These are phyloP conservation scores for Apiospora arundinis DNA, from an alignment of 2,329 filamentous ascomycete species.

Conservation along the genomic window DNA sequence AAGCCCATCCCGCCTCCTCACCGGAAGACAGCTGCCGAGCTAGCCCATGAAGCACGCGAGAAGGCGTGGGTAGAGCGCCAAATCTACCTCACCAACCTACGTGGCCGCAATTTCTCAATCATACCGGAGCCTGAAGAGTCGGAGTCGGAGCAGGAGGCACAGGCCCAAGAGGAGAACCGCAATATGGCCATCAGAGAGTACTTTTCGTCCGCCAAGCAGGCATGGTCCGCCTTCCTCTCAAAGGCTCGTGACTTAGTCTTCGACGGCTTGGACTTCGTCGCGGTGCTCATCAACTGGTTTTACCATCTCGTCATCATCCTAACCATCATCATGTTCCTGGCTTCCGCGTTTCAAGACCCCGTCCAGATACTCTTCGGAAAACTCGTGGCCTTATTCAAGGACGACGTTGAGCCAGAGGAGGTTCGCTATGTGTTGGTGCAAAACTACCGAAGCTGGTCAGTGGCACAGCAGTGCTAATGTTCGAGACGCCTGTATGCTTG, in stretches of 20 bases:
- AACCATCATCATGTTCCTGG: background rate
- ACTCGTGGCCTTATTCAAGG: background rate
- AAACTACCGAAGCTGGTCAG: conserved; percentile 7
- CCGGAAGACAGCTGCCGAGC: background rate
- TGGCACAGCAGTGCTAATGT: background rate
- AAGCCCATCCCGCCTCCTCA: conserved; percentile 15
- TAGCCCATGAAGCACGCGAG: background rate
- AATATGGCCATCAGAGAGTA: background rate
- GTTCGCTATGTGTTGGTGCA: conserved; percentile 1
- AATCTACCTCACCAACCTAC: conserved; percentile 2
- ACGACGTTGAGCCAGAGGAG: background rate
- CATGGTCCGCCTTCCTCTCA: background rate
- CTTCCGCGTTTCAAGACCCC: background rate
- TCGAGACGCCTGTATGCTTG: background rate
- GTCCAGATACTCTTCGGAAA: background rate
- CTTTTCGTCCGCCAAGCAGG: background rate
- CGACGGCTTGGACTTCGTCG: background rate
- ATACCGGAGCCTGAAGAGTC: background rate
- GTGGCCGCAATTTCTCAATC: background rate
- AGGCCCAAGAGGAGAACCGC: too few relatives aligned
- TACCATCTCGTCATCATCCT: conserved; percentile 5
- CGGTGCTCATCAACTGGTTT: background rate
- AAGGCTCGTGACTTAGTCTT: background rate
- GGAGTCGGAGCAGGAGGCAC: background rate
- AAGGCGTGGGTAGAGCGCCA: conserved; percentile 4